Conservation (phyloP, 208 protist species). For the Leishmania tropica region DNA sequence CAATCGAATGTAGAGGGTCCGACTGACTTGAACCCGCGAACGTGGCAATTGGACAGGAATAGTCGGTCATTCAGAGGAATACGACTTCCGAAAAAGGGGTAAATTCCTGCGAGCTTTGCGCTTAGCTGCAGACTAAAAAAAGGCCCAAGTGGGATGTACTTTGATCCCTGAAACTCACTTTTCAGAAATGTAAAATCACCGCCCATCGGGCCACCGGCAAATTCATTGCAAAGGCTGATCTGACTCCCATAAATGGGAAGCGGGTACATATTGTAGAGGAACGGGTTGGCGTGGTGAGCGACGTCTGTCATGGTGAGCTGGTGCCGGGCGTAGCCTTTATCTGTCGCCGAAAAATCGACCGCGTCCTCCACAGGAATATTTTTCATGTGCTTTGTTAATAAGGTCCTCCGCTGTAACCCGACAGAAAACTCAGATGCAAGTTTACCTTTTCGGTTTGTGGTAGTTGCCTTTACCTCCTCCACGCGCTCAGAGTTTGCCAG, state of each 20-base stretch:
- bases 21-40: constrained; percentile 79
- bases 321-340: constrained; percentile 79
- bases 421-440: constrained; percentile 64
- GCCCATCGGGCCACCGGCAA: constrained; percentile 59
- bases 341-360: constrained; percentile 56
- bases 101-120: constrained; percentile 65
- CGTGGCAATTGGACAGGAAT: constrained; percentile 78
- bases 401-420: constrained; percentile 68
- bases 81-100: constrained; percentile 50
- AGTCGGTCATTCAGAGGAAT: constrained; percentile 87
- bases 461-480: constrained; percentile 69
- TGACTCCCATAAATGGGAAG: constrained; percentile 73
- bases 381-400: constrained; percentile 60
- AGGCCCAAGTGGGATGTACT: constrained; percentile 71
- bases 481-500: constrained; percentile 65
- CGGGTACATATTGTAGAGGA: constrained; percentile 84
- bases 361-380: constrained; percentile 34
- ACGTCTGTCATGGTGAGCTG: constrained; percentile 49
- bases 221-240: constrained; percentile 56
- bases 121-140: constrained; percentile 84
- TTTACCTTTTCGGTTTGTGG: constrained; percentile 52
- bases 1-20: constrained; percentile 77
- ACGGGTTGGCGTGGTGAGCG: constrained; percentile 73
- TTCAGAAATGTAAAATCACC: constrained; percentile 73
- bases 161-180: constrained; percentile 67